Base-by-base conservation (phyloP, 1,284 basidiomycete species). In the Blastosporella zonata region DNA sequence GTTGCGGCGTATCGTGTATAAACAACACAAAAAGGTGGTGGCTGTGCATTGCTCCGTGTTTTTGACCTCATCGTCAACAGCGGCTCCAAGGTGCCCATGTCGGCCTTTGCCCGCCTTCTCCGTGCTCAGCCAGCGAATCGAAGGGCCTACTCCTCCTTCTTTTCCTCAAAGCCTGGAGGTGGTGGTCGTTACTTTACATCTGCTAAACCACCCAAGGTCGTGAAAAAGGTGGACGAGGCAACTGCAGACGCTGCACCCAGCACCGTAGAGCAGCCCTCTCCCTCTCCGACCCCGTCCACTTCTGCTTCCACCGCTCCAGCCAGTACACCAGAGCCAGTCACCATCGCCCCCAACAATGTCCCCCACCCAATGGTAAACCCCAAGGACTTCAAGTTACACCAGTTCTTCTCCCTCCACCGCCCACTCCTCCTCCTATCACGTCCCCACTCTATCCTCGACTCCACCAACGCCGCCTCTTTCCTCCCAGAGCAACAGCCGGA, bases 371-470 rank as follows among this genome's bases (percentile, higher is more conserved):
- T 74, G 15, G 59, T 88, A 49, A 79, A 73, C 47, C 62, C 81
- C 13, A 79, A 82, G 55, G 86, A 87, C 55, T 81, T 85, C 63
- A 83, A 80, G 57, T 73, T 88, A 12, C 86, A 89, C 59, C 84
- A 86, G 49, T 90, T 90, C 67, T 90, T 90, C 68, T 80, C 87
- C 2, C 67, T 87, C 31, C 81, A 90, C 58, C 76, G 88, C 25
- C 87, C 87, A 1, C 72, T 90, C 3, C 77, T 89, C 13, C 75
- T 85, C 18, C 70, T 90, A 35, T 68, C 75, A 21, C 75, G 82
- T 54, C 78, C 87, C 0, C 64, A 77, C 4, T 59, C 75, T 22
- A 74, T 88, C 46, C 79, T 90, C 58, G 73, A 80, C 15, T 62
- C 76, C n/a, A 61, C 71, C 10, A 66, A 72, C 12, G 47, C 65